Percentiles rank a stretch among this genome's conserved stretches.
Evolutionary conservation across 2,329 filamentous ascomycete genomes (phyloP).

Genomic region (Myriangium duriaei): DNA sequence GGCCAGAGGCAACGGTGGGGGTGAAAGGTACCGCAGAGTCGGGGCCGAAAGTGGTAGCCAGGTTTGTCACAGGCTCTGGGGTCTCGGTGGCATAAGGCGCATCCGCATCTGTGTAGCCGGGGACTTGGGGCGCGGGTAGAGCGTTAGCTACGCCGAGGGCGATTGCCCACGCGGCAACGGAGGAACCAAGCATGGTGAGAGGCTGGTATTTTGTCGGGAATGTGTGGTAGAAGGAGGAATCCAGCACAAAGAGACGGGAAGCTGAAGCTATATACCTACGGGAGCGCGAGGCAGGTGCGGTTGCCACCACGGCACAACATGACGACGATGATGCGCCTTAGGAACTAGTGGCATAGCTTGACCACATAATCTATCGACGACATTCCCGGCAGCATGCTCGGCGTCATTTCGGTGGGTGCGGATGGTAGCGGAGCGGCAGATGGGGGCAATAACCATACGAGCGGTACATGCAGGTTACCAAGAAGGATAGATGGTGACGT

Average conservation of each 20-base stretch:
- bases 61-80: constrained; percentile 20
- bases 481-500: not conserved
- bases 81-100: constrained; percentile 28
- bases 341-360: too few species aligned
- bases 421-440: not conserved
- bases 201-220: not conserved
- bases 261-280: not conserved
- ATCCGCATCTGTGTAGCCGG: constrained; percentile 35
- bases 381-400: not conserved
- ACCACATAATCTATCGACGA: too few species aligned
- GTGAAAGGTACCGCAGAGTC: constrained; percentile 32
- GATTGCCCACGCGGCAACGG: constrained; percentile 1
- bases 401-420: too few species aligned
- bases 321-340: not conserved
- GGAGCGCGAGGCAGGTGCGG: not conserved
- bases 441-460: not conserved
- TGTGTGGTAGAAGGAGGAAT: not conserved
- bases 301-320: not conserved
- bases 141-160: constrained; percentile 2
- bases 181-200: constrained; percentile 4
- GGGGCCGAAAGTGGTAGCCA: constrained; percentile 31
- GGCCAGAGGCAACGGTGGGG: constrained; percentile 21
- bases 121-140: constrained; percentile 12
- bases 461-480: not conserved
- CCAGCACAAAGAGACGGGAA: not conserved